phyloP scores from a whole-genome alignment of 1,284 basidiomycete genomes.

The Apiotrichum brassicae region DNA sequence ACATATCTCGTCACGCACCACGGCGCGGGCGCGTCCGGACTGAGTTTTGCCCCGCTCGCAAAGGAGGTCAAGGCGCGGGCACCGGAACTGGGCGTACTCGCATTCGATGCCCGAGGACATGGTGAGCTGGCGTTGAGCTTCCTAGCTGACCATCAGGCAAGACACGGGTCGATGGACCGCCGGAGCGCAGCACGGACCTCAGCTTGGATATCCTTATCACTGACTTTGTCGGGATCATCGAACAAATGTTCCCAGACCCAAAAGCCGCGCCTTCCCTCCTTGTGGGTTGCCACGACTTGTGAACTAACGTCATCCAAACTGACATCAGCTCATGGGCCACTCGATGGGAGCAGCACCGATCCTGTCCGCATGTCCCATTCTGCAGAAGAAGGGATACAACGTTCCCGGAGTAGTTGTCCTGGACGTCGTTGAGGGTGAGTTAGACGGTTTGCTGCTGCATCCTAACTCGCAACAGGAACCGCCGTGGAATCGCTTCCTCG shows the following conservation, averaged over 20 bases:
- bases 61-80: constrained; percentile 62
- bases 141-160: constrained; percentile 53
- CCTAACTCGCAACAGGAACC: constrained; percentile 57
- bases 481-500: constrained; percentile 83
- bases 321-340: constrained; percentile 68
- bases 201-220: constrained; percentile 62
- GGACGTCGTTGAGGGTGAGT: constrained; percentile 88
- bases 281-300: constrained; percentile 49
- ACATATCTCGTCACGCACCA: constrained; percentile 87
- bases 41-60: constrained; percentile 84
- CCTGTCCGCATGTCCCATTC: constrained; percentile 60
- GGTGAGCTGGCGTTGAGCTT: constrained; percentile 53
- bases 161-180: constrained; percentile 42
- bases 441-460: neutral
- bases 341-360: constrained; percentile 88
- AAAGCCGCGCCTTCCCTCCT: constrained; percentile 62
- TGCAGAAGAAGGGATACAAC: constrained; percentile 63
- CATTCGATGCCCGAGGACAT: constrained; percentile 80
- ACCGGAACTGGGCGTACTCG: constrained; percentile 74
- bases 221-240: constrained; percentile 65
- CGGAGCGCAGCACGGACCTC: constrained; percentile 58
- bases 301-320: no score
- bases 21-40: constrained; percentile 82
- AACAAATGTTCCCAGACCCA: constrained; percentile 62
- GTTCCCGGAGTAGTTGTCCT: constrained; percentile 80